These are phyloP conservation scores for Yamadazyma tumulicola DNA, from an alignment of 805 yeast species.

Conservation along the genomic window DNA sequence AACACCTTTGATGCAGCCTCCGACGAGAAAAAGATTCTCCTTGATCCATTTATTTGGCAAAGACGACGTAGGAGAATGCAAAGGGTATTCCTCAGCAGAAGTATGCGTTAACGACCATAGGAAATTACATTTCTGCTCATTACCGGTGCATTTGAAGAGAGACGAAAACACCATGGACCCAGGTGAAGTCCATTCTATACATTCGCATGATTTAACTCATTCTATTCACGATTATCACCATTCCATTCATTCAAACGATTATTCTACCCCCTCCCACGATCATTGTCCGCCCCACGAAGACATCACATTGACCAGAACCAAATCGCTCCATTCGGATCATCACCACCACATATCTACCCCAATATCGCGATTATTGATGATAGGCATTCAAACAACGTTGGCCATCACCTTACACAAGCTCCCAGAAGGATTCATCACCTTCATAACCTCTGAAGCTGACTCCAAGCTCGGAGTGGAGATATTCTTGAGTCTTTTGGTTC, in stretches of 20 bases:
- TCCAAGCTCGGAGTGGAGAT: conserved; percentile 69
- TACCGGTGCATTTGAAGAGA: conserved; percentile 19
- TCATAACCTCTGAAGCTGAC: conserved; percentile 68
- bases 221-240: background rate
- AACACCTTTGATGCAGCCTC: conserved; percentile 1
- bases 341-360: conserved; percentile 82
- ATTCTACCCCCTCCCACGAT: conserved; percentile 2
- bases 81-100: conserved; percentile 46
- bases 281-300: conserved; percentile 17
- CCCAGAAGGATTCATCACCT: conserved; percentile 93
- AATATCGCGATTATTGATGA: conserved; percentile 70
- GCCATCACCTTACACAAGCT: conserved; percentile 87
- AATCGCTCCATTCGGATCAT: conserved; percentile 42
- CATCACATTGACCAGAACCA: conserved; percentile 8
- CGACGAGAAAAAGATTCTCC: conserved; percentile 6
- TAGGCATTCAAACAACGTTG: conserved; percentile 85
- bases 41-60: conserved; percentile 7
- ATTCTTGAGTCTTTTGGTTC: conserved; percentile 80
- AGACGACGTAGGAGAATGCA: conserved; percentile 40
- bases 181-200: conserved; percentile 8
- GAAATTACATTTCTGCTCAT: conserved; percentile 35
- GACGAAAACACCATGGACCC: conserved; percentile 5
- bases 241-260: background rate
- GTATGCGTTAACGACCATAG: conserved; percentile 17
- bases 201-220: conserved; percentile 2